Conservation (phyloP, 176 grass and related monocot genomes). For the Olyra latifolia region DNA sequence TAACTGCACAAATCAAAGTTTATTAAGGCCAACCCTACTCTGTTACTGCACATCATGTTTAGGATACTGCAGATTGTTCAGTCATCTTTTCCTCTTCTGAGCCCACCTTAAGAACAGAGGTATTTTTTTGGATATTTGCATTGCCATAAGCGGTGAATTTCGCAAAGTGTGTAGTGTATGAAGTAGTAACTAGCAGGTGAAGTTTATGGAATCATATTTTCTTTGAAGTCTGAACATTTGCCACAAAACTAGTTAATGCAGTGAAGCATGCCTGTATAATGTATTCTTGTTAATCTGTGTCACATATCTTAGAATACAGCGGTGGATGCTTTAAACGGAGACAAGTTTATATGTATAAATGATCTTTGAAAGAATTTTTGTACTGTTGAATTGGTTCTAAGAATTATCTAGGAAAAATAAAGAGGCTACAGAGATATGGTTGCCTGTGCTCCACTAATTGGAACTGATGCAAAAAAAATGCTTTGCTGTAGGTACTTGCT, state of each 20-base stretch:
- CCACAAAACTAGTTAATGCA: neutral
- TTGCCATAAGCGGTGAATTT: neutral
- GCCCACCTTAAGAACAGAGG: neutral
- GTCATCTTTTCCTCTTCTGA: neutral
- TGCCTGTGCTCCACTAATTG: neutral
- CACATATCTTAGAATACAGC: neutral
- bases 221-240: neutral
- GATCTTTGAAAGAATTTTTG: neutral
- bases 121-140: neutral
- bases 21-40: neutral
- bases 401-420: neutral
- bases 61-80: neutral
- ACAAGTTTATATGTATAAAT: neutral
- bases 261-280: neutral
- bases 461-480: slow-evolving; percentile 1
- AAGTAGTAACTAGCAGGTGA: neutral
- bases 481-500: slow-evolving; percentile 52
- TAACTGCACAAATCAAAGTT: neutral
- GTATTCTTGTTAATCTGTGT: neutral
- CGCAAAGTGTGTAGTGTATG: neutral
- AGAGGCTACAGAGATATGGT: neutral
- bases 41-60: neutral
- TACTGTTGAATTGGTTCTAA: neutral
- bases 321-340: neutral
- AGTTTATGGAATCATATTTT: neutral